phyloP scores from a whole-genome alignment of 345 rosid genomes.

The Turnera subulata region DNA sequence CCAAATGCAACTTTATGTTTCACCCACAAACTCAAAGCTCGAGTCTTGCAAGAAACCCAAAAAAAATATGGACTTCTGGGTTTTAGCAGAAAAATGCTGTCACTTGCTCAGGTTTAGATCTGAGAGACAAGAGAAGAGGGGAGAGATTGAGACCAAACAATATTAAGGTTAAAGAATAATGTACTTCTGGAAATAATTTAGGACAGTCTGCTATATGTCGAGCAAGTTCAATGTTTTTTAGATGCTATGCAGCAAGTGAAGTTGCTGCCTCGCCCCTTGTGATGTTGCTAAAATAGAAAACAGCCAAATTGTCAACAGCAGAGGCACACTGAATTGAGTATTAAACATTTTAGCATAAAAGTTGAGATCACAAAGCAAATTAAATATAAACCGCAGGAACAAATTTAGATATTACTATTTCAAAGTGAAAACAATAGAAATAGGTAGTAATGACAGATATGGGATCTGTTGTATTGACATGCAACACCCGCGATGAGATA shows the following conservation, averaged over 20 bases:
- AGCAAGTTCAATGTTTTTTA: constrained; percentile 67
- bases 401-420: constrained; percentile 1
- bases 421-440: not conserved
- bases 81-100: not conserved
- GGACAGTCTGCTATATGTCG: constrained; percentile 91
- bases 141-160: constrained; percentile 14
- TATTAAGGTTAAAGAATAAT: too few species aligned
- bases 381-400: too few species aligned
- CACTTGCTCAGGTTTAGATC: constrained; percentile 13
- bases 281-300: constrained; percentile 91
- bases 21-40: not conserved
- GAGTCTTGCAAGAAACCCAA: too few species aligned
- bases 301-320: constrained; percentile 94
- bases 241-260: constrained; percentile 70
- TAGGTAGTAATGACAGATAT: not conserved
- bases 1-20: constrained; percentile 22
- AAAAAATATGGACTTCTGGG: constrained; percentile 8
- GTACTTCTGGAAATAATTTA: constrained; percentile 91
- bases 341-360: not conserved
- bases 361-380: too few species aligned
- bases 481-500: constrained; percentile 86
- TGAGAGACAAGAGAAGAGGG: not conserved
- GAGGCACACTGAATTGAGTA: constrained; percentile 70
- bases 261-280: constrained; percentile 87
- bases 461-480: not conserved